phyloP scores from a whole-genome alignment of 2,329 filamentous ascomycete genomes.

The Talaromyces sp. region DNA sequence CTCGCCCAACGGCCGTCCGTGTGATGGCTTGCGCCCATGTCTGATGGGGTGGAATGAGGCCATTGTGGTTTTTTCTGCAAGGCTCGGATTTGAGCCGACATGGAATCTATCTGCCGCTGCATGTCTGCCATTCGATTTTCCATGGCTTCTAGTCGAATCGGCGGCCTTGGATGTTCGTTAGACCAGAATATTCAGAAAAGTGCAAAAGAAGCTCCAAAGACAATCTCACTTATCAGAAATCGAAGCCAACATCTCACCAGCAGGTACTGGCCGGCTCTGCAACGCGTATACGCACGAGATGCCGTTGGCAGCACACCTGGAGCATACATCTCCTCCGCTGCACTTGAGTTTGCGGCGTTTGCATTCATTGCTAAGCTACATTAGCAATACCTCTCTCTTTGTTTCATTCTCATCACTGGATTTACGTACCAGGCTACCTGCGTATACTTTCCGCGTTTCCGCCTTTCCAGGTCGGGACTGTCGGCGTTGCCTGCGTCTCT shows the following conservation, averaged over 20 bases:
- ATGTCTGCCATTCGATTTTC: slow-evolving; percentile 24
- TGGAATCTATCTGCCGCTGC: slow-evolving; percentile 24
- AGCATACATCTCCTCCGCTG: slow-evolving; percentile 10
- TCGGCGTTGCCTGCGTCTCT: slow-evolving; percentile 1
- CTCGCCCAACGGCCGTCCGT: slow-evolving; percentile 10
- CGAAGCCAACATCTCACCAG: neutral
- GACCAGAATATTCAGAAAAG: neutral
- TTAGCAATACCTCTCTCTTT: neutral
- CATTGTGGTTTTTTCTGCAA: slow-evolving; percentile 13
- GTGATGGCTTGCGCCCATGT: slow-evolving; percentile 4
- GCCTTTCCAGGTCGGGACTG: neutral
- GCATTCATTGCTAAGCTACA: slow-evolving; percentile 9
- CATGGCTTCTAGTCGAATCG: slow-evolving; percentile 18
- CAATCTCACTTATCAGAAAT: too few species aligned
- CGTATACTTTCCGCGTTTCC: slow-evolving; percentile 32
- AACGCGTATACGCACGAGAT: slow-evolving; percentile 7
- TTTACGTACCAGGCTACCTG: slow-evolving; percentile 28
- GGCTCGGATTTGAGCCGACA: slow-evolving; percentile 24
- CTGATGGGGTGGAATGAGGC: slow-evolving; percentile 6
- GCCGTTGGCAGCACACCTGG: slow-evolving; percentile 6
- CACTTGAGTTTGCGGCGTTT: slow-evolving; percentile 12
- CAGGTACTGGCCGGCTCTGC: neutral
- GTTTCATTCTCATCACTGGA: neutral
- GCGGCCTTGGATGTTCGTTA: slow-evolving; percentile 13
- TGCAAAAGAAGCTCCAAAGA: too few species aligned